Evolutionary conservation across 352 stramenopile genomes (phyloP), one percentile per base, ranked within the genome.

Genomic region (Phytophthora cactorum): DNA sequence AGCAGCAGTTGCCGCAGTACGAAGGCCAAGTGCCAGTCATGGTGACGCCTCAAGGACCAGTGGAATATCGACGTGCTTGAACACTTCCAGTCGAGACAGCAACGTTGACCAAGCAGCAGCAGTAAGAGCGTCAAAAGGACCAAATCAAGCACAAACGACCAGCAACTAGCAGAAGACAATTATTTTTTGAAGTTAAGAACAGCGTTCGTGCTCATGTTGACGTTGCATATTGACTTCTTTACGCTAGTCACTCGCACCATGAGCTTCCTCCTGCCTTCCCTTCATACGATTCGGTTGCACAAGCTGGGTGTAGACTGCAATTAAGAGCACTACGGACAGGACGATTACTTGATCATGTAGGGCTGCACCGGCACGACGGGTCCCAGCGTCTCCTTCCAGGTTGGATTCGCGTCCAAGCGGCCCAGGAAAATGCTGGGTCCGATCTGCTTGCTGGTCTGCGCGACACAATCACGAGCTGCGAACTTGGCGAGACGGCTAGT

Each of bases 361-460:
- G 71, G 46, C 52, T 70, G 59, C 29, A 79, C 68, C 9, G 60
- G 69, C 22, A 82, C 72, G 4, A 82, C 29, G 15, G 86, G 84
- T 3, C 78, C 81, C 14, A 95, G 76, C 9, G 66, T 54, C 43
- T 91, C 75, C 1, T 83, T 72, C 86, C 86, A 95, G 4, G 68
- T 59, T 0, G 74, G 52, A 59, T 93, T 93, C 10, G 76, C 86
- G n/a, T 95, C 81, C 44, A 96, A 63, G 0, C 89, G 79, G 0
- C 88, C 87, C 3, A 90, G 52, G 62, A 96, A 95, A 59, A 96
- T 95, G 63, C 81, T 95, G 1, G 86, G 86, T 10, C 87, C 89
- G 62, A 96, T 91, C 61, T 93, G 75, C 32, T 87, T 79, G 62
- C 84, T 92, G 22, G 95, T 75, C 59, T 86, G 80, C 14, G 77